Conservation (phyloP, 164 flowering plant genomes). For the Stephania yunnanensis region DNA sequence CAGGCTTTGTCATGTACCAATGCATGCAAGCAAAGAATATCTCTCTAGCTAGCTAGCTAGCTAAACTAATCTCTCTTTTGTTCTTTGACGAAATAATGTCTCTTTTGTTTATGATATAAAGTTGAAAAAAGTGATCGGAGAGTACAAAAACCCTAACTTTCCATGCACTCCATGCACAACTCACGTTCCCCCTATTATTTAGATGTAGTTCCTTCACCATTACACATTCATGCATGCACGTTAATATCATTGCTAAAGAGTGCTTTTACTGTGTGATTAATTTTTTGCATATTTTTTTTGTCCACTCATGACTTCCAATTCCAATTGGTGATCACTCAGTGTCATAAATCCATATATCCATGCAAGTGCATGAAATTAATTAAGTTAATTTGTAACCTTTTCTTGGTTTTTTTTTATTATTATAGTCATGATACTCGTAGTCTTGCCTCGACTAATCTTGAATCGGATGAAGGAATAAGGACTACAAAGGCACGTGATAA, state of each 20-base stretch:
- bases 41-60: conserved; percentile 10
- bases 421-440: no score
- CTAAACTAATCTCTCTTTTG: neutral
- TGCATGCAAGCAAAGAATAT: conserved; percentile 60
- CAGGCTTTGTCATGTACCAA: conserved; percentile 17
- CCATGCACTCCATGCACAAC: conserved; percentile 53
- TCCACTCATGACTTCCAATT: neutral
- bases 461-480: no score
- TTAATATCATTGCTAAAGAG: neutral
- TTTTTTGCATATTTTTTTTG: neutral
- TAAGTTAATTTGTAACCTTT: no score
- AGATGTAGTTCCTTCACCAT: neutral
- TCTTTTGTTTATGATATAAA: conserved; percentile 10
- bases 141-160: conserved; percentile 26
- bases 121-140: conserved; percentile 1
- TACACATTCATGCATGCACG: neutral
- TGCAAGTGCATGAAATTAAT: no score
- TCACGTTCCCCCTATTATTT: conserved; percentile 15
- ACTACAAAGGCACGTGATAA: no score
- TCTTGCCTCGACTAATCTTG: no score
- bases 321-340: no score
- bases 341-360: no score
- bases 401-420: no score
- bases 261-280: neutral
- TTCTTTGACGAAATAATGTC: neutral